These are phyloP conservation scores for Peniophora sp. DNA, from an alignment of 1,284 basidiomycete genomes.

Conservation along the genomic window DNA sequence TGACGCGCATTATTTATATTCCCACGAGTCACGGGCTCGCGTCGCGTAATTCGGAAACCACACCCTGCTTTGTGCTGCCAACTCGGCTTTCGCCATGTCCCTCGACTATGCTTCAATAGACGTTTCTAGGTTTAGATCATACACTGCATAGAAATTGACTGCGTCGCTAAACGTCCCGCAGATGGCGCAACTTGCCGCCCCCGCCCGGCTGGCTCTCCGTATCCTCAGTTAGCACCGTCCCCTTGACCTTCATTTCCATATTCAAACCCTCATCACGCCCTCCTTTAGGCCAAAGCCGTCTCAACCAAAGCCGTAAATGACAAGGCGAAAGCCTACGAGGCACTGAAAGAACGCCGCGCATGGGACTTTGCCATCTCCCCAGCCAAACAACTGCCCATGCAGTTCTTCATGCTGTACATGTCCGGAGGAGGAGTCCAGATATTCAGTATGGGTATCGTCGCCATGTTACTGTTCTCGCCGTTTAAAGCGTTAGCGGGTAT, in stretches of 20 bases:
- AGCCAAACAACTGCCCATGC: conserved; percentile 87
- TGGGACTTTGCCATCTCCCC: conserved; percentile 84
- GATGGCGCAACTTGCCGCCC: conserved; percentile 20
- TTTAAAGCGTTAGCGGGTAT: conserved; percentile 74
- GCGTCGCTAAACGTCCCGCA: not conserved
- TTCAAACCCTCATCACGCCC: conserved; percentile 12
- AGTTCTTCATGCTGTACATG: conserved; percentile 95
- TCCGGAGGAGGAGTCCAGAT: conserved; percentile 89
- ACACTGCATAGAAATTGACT: not conserved
- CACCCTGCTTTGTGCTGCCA: too few species aligned
- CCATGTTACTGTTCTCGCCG: conserved; percentile 80
- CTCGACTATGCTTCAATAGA: conserved; percentile 31
- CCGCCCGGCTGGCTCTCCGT: conserved; percentile 50
- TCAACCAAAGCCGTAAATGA: conserved; percentile 29
- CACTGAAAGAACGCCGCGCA: conserved; percentile 73
- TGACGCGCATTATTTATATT: too few species aligned
- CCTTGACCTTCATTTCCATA: conserved; percentile 20
- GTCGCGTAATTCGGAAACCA: too few species aligned
- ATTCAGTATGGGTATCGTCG: conserved; percentile 89
- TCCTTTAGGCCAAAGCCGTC: conserved; percentile 24
- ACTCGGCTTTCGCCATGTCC: conserved; percentile 5
- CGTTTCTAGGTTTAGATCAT: conserved; percentile 22
- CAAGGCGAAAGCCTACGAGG: conserved; percentile 41
- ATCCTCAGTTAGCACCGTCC: conserved; percentile 4
- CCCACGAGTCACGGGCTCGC: too few species aligned